phyloP scores from a whole-genome alignment of 2,329 filamentous ascomycete species.

The Aspergillus quadricinctus region DNA sequence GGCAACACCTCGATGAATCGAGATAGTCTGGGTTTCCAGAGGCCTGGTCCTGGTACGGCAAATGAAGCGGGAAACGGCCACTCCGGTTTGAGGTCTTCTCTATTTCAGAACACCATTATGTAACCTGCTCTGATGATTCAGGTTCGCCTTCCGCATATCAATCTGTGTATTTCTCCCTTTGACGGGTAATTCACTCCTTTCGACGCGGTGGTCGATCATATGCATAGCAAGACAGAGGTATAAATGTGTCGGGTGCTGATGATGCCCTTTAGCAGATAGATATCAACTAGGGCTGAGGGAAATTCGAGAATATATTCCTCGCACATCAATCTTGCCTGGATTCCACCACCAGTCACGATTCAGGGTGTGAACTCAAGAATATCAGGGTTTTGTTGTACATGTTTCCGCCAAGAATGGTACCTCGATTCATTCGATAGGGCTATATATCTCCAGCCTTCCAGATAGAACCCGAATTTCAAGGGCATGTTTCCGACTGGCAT shows the following conservation, averaged over 20 bases:
- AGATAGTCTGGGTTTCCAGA: background rate
- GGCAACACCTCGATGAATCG: background rate
- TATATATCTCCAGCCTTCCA: background rate
- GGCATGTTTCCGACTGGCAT: background rate
- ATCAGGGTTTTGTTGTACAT: background rate
- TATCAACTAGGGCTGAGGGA: background rate
- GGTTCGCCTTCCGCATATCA: background rate
- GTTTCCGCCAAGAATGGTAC: background rate
- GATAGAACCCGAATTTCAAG: background rate
- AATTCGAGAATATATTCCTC: background rate
- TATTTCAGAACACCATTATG: background rate
- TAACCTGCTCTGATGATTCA: background rate
- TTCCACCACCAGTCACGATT: too few relatives aligned
- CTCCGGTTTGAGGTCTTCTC: background rate
- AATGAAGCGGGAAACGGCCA: background rate
- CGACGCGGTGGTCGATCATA: background rate
- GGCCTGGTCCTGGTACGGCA: background rate
- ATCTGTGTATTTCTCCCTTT: background rate
- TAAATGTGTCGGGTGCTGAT: background rate
- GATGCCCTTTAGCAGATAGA: background rate
- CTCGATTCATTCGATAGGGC: background rate
- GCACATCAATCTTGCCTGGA: too few relatives aligned
- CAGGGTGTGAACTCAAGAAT: background rate
- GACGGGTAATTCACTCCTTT: background rate
- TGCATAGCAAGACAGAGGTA: background rate